A percentile compares a stretch with the other conserved stretches of the same genome.
phyloP scores from a whole-genome alignment of 192 early-diverging fungal species.

The Oehlia diaphana region DNA sequence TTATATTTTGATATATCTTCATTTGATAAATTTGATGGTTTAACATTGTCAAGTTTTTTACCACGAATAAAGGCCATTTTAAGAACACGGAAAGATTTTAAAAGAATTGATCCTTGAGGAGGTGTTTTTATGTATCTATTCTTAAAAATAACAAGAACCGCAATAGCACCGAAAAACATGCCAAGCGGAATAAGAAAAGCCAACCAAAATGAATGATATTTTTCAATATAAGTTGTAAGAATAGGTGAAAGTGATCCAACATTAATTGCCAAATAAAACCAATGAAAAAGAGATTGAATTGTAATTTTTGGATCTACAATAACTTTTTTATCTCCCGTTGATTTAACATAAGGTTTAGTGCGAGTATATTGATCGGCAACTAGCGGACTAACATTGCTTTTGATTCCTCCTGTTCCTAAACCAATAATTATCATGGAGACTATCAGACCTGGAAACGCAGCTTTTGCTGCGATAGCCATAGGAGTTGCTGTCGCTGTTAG shows the following conservation, averaged over 20 bases:
- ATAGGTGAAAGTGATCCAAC: slow-evolving; percentile 64
- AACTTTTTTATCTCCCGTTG: slow-evolving; percentile 58
- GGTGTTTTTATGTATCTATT: slow-evolving; percentile 52
- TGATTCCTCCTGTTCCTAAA: slow-evolving; percentile 78
- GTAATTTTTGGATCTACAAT: slow-evolving; percentile 70
- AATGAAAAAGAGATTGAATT: slow-evolving; percentile 77
- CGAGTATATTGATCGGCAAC: slow-evolving; percentile 71
- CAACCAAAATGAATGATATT: slow-evolving; percentile 57
- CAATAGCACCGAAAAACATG: slow-evolving; percentile 56
- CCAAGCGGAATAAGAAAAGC: slow-evolving; percentile 59
- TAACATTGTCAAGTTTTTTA: slow-evolving; percentile 60
- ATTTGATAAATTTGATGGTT: slow-evolving; percentile 52
- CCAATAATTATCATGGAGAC: slow-evolving; percentile 74
- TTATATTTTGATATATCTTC: slow-evolving; percentile 31
- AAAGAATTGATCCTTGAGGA: slow-evolving; percentile 62
- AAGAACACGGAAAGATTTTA: slow-evolving; percentile 49
- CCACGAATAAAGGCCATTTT: slow-evolving; percentile 37
- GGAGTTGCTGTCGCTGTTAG: slow-evolving; percentile 64
- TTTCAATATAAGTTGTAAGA: slow-evolving; percentile 57
- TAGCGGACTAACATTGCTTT: slow-evolving; percentile 75
- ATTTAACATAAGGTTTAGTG: slow-evolving; percentile 60
- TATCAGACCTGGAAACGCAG: slow-evolving; percentile 64
- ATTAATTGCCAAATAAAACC: slow-evolving; percentile 82
- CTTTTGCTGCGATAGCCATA: slow-evolving; percentile 53
- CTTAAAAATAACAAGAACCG: slow-evolving; percentile 51